These are phyloP conservation scores for Pleurotus tuoliensis DNA, from an alignment of 768 basidiomycete species.

Conservation along the genomic window DNA sequence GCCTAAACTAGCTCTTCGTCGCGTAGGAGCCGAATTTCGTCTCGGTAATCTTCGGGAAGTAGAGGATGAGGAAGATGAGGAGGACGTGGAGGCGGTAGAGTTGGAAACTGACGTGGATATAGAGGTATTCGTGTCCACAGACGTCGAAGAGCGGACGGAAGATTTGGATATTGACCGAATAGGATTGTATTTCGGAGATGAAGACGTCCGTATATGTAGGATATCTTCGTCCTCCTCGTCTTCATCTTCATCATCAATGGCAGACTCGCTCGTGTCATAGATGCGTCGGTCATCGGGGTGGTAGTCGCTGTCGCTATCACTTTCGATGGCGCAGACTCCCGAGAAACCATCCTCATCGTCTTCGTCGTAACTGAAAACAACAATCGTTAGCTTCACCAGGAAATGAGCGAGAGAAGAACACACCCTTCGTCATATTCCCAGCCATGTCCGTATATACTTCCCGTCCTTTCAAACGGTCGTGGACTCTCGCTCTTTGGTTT, in stretches of 20 bases:
- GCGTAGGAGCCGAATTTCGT: constrained; percentile 2
- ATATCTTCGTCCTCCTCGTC: constrained; percentile 41
- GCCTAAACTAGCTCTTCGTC: neutral
- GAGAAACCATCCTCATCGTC: constrained; percentile 57
- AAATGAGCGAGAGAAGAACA: constrained; percentile 23
- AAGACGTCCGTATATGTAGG: constrained; percentile 55
- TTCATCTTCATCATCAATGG: constrained; percentile 33
- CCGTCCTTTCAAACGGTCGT: constrained; percentile 9
- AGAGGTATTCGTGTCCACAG: constrained; percentile 29
- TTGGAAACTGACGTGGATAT: constrained; percentile 19
- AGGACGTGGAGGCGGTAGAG: constrained; percentile 20
- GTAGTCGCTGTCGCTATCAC: constrained; percentile 35
- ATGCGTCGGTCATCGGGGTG: constrained; percentile 28
- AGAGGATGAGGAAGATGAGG: constrained; percentile 16
- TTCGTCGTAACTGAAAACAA: constrained; percentile 54
- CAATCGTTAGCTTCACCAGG: constrained; percentile 5
- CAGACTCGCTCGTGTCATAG: constrained; percentile 14
- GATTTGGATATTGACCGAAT: constrained; percentile 39
- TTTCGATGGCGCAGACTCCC: constrained; percentile 41
- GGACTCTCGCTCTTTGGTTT: constrained; percentile 47
- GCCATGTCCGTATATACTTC: constrained; percentile 15
- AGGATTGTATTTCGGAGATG: constrained; percentile 8
- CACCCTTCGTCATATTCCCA: constrained; percentile 64
- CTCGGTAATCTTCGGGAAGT: constrained; percentile 13
- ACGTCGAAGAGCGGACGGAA: constrained; percentile 40